phyloP scores from a whole-genome alignment of 495 filamentous ascomycete genomes.

The Tuber melanosporum region DNA sequence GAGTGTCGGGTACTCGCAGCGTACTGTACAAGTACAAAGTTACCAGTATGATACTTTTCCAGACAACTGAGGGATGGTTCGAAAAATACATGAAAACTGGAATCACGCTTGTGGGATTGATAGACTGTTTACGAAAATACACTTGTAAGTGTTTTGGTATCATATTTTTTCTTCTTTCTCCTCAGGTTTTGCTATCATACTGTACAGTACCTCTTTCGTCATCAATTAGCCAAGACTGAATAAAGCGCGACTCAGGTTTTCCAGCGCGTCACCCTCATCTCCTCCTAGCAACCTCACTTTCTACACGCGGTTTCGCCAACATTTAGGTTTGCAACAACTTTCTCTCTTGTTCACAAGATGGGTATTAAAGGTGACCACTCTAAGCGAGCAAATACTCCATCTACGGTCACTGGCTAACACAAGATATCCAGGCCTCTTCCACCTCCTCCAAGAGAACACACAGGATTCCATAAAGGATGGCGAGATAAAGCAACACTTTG shows the following conservation, averaged over 20 bases:
- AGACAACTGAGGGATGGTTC: background rate
- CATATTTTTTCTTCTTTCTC: too few relatives aligned
- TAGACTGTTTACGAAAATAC: background rate
- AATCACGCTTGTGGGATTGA: background rate
- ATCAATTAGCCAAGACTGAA: background rate
- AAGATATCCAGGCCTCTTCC: conserved; percentile 57
- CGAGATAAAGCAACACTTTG: conserved; percentile 97
- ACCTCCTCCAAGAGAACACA: conserved; percentile 83
- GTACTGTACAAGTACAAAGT: too few relatives aligned
- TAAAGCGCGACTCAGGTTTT: background rate
- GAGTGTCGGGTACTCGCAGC: too few relatives aligned
- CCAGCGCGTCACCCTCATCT: background rate
- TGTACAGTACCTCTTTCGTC: background rate
- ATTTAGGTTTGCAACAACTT: background rate
- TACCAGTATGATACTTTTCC: background rate
- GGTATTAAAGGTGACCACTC: conserved; percentile 67
- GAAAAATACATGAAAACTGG: background rate
- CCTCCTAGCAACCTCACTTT: background rate
- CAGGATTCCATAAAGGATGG: conserved; percentile 91
- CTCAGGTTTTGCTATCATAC: too few relatives aligned
- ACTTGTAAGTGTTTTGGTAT: background rate
- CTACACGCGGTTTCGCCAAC: background rate
- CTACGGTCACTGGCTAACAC: conserved; percentile 10
- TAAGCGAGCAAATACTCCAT: background rate
- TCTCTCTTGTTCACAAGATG: conserved; percentile 51